Percentiles rank a stretch among this genome's conserved stretches.
These are phyloP conservation scores for Mycosarcoma mackinlayi DNA, from an alignment of 1,284 basidiomycete species.

Conservation along the genomic window DNA sequence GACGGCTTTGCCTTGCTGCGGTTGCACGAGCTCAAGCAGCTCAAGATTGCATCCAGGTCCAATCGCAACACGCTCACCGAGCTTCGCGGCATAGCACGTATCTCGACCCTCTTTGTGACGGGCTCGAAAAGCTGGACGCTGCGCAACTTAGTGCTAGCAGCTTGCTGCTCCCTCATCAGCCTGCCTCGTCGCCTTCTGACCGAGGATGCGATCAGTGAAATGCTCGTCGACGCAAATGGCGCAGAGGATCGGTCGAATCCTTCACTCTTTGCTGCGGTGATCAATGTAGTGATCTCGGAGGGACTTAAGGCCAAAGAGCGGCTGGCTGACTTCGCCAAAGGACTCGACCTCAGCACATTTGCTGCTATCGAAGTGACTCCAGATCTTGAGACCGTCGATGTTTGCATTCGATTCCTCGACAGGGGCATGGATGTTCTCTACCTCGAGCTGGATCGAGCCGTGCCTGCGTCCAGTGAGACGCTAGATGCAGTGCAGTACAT, in stretches of 20 bases:
- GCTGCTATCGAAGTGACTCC: conserved; percentile 24
- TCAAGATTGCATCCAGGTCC: conserved; percentile 23
- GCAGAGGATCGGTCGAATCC: conserved; percentile 3
- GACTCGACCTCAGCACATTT: conserved; percentile 25
- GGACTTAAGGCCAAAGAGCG: conserved; percentile 28
- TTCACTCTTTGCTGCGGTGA: conserved; percentile 18
- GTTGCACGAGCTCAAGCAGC: conserved; percentile 31
- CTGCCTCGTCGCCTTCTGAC: conserved; percentile 37
- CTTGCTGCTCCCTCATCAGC: conserved; percentile 29
- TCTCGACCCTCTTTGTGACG: conserved; percentile 36
- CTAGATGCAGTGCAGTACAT: conserved; percentile 21
- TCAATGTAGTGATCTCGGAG: conserved; percentile 18
- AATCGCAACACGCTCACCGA: conserved; percentile 33
- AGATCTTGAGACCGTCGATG: conserved; percentile 41
- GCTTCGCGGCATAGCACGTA: conserved; percentile 35
- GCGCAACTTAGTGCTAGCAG: conserved; percentile 38
- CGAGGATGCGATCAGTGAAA: conserved; percentile 15
- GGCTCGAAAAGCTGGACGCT: conserved; percentile 30
- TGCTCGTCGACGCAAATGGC: conserved; percentile 13
- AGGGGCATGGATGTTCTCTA: conserved; percentile 47
- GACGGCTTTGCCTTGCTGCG: conserved; percentile 40
- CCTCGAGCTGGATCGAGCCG: conserved; percentile 27
- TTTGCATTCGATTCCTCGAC: conserved; percentile 43
- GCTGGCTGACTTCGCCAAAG: conserved; percentile 36
- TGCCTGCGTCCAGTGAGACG: conserved; percentile 21